Evolutionary conservation across 106 monocot genomes (phyloP), one percentile per base, ranked within the genome.

Genomic region (Dioscorea zingiberensis): DNA sequence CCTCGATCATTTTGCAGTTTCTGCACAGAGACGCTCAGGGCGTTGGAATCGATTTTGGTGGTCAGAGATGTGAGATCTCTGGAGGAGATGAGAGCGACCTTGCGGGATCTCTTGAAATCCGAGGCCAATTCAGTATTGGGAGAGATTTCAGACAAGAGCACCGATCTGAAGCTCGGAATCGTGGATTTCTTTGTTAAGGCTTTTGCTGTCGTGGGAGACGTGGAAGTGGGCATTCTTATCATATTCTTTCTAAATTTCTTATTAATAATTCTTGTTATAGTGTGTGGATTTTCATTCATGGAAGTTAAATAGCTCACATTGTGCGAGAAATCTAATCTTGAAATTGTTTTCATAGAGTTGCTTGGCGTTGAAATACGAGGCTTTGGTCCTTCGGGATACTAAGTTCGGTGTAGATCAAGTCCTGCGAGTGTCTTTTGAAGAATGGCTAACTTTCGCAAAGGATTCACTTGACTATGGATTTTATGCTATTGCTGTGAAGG

Each of bases 291-390:
- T n/a, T 30, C 30, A 30, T 30, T 30, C 7, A 3, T 30, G 30
- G 7, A 30, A 30, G 30, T 30, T 30, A 30, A 30, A 30, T 30
- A 30, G 30, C 7, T 30, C 7, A 30, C n/a, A 30, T 7, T 30
- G 30, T 3, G 30, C 7, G 30, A 30, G n/a, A 30, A 30, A 30
- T 2, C 30, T 30, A 7, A 30, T 30, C 7, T 38, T 38, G 38
- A 38, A n/a, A 27, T 69, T 65, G 2, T 55, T 32, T 59, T 27
- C 30, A 3, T 59, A 94, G 97, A 92, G 92, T 79, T 92, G 88
- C 77, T 80, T 97, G 79, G 88, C 83, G 7, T 65, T 97, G 53
- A 92, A 74, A 72, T 92, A 92, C 63, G 97, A 97, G 68, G 85
- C 97, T 18, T 76, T 97, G 62, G 55, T 88, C 60, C 74, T 92